Evolutionary conservation across 306 rosid genomes (phyloP), one percentile per base, ranked within the genome.

Genomic region (Myrica gale): DNA sequence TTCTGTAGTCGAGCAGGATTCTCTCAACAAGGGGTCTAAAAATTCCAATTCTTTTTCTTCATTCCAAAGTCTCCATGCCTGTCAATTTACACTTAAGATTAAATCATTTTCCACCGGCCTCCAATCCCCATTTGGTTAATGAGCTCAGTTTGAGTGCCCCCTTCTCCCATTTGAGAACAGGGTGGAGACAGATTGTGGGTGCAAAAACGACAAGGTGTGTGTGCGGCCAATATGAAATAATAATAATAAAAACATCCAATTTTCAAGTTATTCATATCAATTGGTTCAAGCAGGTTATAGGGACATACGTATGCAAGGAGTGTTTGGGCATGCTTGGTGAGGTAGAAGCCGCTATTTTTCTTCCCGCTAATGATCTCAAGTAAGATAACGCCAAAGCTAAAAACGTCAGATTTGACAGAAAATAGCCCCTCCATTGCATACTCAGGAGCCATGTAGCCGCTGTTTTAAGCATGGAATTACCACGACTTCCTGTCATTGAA

Each of bases 391-490:
- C 88, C 86, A 61, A 83, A 86, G 42, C 84, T 78, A 4, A 83
- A 86, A 68, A 83, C 84, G 65, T 81, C 89, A 3, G 85, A 86
- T 45, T 86, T 86, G 11, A 73, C 65, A 1, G 84, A 86, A 37
- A 78, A 81, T 44, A 82, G 54, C 10, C 87, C 87, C 55, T 75
- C 78, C 85, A 86, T 83, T 4, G 89, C 85, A 70, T 86, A 86
- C 32, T 83, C 83, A 17, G 87, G 63, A 71, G 90, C 76, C 87
- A 88, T 86, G 42, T 88, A 88, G 50, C 90, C 93, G 44, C 88
- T 86, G 56, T 46, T 57, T 0, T 39, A 48, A 9, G 12, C 52
- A 48, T 9, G 45, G 57, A 8, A 21, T 3, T n/a, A 9, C 0
- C 54, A 13, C 11, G 51, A 8, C 11, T 47, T 9, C 51, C 11